phyloP scores from a whole-genome alignment of 257 asterid species.

The Euphrasia confusa region DNA sequence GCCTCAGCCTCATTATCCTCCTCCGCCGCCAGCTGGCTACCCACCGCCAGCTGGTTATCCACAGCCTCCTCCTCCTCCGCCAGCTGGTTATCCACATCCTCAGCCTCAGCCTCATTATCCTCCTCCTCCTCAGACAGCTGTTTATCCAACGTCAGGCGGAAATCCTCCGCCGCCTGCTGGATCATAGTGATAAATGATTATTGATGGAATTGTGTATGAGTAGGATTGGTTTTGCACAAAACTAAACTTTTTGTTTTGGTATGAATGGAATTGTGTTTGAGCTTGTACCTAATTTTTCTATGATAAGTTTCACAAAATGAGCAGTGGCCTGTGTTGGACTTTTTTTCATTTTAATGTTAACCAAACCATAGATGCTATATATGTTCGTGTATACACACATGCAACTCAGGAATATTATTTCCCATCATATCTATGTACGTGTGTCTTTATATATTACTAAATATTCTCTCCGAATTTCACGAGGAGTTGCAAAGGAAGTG shows the following conservation, averaged over 20 bases:
- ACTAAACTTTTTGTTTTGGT: slow-evolving; percentile 11
- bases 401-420: no score
- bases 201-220: neutral
- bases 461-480: no score
- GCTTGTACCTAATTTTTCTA: slow-evolving; percentile 14
- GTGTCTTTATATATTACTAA: no score
- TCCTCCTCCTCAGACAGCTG: no score
- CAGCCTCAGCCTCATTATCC: slow-evolving; percentile 17
- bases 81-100: slow-evolving; percentile 21
- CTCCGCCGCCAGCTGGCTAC: slow-evolving; percentile 31
- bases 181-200: no score
- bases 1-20: slow-evolving; percentile 32
- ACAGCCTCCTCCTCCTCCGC: slow-evolving; percentile 29
- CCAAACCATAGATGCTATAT: no score
- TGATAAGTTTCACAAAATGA: slow-evolving; percentile 1
- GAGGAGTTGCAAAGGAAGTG: no score
- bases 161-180: no score
- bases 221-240: neutral
- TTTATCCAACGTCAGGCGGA: no score
- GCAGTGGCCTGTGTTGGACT: neutral
- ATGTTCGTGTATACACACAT: no score
- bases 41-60: slow-evolving; percentile 29
- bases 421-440: no score
- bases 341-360: no score
- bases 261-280: neutral